Percentiles rank a stretch among this genome's conserved stretches.
Conservation (phyloP, 1,284 basidiomycete species). For the Cutaneotrichosporon sp. region DNA sequence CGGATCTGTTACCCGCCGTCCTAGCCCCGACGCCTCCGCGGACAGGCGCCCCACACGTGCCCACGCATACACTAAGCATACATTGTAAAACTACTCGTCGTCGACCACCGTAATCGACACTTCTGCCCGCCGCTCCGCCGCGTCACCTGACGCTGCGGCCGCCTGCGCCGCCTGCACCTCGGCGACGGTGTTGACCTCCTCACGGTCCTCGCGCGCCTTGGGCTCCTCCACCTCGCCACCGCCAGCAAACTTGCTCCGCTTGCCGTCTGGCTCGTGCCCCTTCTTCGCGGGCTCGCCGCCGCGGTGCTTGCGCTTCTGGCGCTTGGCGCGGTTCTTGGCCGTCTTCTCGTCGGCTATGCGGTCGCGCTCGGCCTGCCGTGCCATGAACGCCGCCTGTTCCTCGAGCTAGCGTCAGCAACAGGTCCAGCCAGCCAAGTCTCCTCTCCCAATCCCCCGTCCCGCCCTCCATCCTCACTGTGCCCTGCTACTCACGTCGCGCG, state of each 20-base stretch:
- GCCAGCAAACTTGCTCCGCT: conserved; percentile 45
- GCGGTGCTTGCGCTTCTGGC: conserved; percentile 79
- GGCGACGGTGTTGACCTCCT: not conserved
- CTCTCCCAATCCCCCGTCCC: not conserved
- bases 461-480: not conserved
- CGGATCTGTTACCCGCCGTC: no score
- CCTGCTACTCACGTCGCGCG: conserved; percentile 64
- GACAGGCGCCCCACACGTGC: no score
- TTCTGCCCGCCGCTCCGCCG: conserved; percentile 17
- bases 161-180: conserved; percentile 9
- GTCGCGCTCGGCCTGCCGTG: conserved; percentile 65
- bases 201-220: conserved; percentile 30
- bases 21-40: no score
- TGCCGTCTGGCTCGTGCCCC: conserved; percentile 21
- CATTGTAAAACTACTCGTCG: conserved; percentile 40
- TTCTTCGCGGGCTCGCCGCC: not conserved
- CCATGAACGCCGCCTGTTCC: conserved; percentile 66
- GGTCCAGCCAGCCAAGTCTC: no score
- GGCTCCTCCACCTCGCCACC: conserved; percentile 37
- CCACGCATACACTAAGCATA: not conserved
- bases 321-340: conserved; percentile 84
- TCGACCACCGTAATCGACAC: conserved; percentile 49
- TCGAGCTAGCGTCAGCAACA: conserved; percentile 60
- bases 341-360: conserved; percentile 78
- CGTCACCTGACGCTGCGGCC: conserved; percentile 11